Evolutionary conservation across 2,329 filamentous ascomycete genomes (phyloP), one percentile per base, ranked within the genome.

Genomic region (Dryadomyces quercus-mongolicae): DNA sequence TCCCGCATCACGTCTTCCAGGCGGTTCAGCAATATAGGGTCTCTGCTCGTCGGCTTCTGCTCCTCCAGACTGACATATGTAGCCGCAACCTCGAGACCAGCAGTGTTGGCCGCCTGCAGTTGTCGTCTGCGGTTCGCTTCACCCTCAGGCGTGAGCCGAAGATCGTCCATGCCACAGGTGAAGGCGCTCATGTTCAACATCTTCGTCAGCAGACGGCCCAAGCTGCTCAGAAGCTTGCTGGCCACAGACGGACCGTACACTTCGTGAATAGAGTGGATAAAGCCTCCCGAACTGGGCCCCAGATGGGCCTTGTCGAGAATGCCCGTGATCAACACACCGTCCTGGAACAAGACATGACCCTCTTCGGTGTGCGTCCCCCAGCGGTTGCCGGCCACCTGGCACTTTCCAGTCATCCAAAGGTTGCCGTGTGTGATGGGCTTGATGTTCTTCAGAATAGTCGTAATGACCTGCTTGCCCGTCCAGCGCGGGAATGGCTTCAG

Each of bases 241-340:
- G 93, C 92, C 59, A 86, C 78, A 16, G 85, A 85, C 55, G 93
- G 86, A 2, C 94, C 93, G 65, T 96, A 96, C 1, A 91, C 82
- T 65, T 98, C 93, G 64, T 98, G 92, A 21, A 97, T 81, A 2
- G 90, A 84, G 66, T 98, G 93, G 56, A 98, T 82, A 47, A 98
- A 76, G 58, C 93, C 93, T 53, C 91, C 91, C 34, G 83, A 82
- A 56, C 82, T 86, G 42, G 91, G 90, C 53, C 93, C 93, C 56
- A 98, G 86, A 62, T 98, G 93, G 44, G 88, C 85, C 71, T 98
- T 98, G 68, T 98, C 94, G 31, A 98, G 77, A 62, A 98, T 94
- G 62, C 93, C 93, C 49, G 82, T 86, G 49, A 96, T 77, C 60
- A 97, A 81, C 61, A 95, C 88, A 50, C 93, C 92, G 61, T 93